Base-by-base conservation (phyloP, 805 yeast genomes). In the Lipomyces sp. region DNA sequence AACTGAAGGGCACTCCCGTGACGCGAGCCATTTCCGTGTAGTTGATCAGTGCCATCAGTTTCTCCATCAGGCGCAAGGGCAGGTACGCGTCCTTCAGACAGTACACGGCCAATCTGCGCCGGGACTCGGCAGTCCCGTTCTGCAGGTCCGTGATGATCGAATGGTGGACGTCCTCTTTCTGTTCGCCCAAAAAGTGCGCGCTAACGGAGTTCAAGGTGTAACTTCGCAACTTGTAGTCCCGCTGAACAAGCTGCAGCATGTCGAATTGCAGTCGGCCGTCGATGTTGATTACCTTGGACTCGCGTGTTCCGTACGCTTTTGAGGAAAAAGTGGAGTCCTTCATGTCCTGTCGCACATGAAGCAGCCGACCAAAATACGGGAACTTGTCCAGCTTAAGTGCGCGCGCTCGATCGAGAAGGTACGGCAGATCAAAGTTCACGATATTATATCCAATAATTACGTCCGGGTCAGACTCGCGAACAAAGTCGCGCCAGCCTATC, bases 1-100 rank as follows among this genome's bases (percentile, higher is more conserved):
- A 91, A 0, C 96, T 84, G 63, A 93, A 88, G 0, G 99, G 98
- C 10, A 93, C 98, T 59, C 99, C 99, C 0, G 98, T 93, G 24
- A 93, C 99, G 73, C 99, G 83, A 1, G 98, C 97, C 99, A 93
- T 93, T 70, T 93, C 99, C 0, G 97, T 91, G 69, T 93, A 93
- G 64, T 93, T 93, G 54, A 95, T 95, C 54, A 93, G 74, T 62
- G 97, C 89, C 98, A 93, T 95, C 47, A 93, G 76, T 63, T 91
- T 95, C 58, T 91, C 97, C 62, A 90, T 69, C 33, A 93, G 74
- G 57, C 98, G 73, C 61, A 93, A 65, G 1, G 98, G 98, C 40
- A 93, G 73, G 63, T 84, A 90, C 0, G 98, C 96, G 74, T 93
- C 99, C 63, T 93, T 93, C 62, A 93, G 73, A 76, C 99, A 93